phyloP scores from a whole-genome alignment of 345 rosid species.

The Lumnitzera racemosa region DNA sequence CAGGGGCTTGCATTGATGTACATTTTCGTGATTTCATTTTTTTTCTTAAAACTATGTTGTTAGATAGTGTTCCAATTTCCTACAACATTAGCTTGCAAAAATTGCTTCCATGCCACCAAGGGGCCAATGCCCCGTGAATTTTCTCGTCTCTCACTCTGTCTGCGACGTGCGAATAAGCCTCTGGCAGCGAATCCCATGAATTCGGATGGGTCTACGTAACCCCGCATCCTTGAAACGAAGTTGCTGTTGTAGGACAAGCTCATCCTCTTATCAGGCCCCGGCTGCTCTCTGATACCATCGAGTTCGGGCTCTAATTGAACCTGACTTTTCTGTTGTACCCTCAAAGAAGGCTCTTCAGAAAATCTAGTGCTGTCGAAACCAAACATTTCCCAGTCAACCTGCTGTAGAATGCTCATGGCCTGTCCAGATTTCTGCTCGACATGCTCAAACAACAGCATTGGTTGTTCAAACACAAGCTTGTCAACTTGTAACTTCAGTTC shows the following conservation, averaged over 20 bases:
- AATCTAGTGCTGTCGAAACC: constrained; percentile 29
- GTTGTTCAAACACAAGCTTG: constrained; percentile 44
- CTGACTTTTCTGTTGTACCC: constrained; percentile 4
- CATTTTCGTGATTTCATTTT: no score
- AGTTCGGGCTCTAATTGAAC: constrained; percentile 4
- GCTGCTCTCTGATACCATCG: constrained; percentile 1
- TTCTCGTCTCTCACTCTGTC: constrained; percentile 6
- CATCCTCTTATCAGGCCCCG: constrained; percentile 16
- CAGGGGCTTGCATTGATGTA: no score
- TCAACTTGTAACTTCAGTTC: constrained; percentile 64
- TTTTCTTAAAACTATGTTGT: background rate
- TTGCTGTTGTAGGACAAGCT: constrained; percentile 28
- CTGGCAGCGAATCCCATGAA: constrained; percentile 79
- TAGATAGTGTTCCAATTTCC: constrained; percentile 21
- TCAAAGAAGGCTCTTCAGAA: constrained; percentile 4
- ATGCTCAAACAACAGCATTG: constrained; percentile 13
- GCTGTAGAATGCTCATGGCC: constrained; percentile 37
- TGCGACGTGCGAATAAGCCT: constrained; percentile 33
- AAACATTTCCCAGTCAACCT: constrained; percentile 51
- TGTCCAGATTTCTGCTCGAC: constrained; percentile 16
- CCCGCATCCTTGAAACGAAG: constrained; percentile 35
- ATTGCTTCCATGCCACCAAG: constrained; percentile 57
- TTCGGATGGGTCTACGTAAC: constrained; percentile 45
- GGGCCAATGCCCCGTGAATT: constrained; percentile 19
- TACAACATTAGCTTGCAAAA: constrained; percentile 25